phyloP scores from a whole-genome alignment of 108 stramenopile species.

The Licmophora abbreviata region DNA sequence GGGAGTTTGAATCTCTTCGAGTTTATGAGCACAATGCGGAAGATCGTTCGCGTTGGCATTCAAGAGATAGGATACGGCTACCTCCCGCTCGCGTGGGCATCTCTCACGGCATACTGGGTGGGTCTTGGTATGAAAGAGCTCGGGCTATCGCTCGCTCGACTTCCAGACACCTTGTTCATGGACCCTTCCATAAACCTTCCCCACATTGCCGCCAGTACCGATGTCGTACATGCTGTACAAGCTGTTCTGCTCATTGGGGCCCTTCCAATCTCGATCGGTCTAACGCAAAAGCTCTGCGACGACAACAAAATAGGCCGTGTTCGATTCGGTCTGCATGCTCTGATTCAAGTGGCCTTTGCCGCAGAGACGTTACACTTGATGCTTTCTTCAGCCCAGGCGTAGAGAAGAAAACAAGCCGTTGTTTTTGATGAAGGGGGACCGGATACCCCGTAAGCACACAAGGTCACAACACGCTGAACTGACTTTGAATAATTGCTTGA shows the following conservation, averaged over 20 bases:
- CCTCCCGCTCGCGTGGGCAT: slow-evolving; percentile 29
- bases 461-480: too few relatives aligned
- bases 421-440: too few relatives aligned
- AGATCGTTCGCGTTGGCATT: slow-evolving; percentile 26
- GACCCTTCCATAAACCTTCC: slow-evolving; percentile 9
- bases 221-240: slow-evolving; percentile 16
- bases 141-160: slow-evolving; percentile 18
- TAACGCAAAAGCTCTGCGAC: slow-evolving; percentile 35
- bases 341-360: slow-evolving; percentile 14
- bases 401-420: too few relatives aligned
- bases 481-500: too few relatives aligned
- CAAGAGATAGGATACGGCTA: slow-evolving; percentile 39
- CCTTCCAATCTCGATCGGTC: slow-evolving; percentile 5
- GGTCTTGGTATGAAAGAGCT: slow-evolving; percentile 31
- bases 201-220: slow-evolving; percentile 6
- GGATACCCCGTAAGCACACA: too few relatives aligned
- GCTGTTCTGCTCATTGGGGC: slow-evolving; percentile 10
- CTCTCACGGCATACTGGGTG: slow-evolving; percentile 34
- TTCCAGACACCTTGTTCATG: slow-evolving; percentile 21
- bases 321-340: slow-evolving; percentile 23
- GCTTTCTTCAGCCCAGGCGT: slow-evolving; percentile 16
- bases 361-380: slow-evolving; percentile 31
- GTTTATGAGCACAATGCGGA: slow-evolving; percentile 29
- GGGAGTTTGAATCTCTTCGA: slow-evolving; percentile 28
- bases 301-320: slow-evolving; percentile 25